Conservation (phyloP, 768 basidiomycete genomes). For the Wakefieldia striispora region DNA sequence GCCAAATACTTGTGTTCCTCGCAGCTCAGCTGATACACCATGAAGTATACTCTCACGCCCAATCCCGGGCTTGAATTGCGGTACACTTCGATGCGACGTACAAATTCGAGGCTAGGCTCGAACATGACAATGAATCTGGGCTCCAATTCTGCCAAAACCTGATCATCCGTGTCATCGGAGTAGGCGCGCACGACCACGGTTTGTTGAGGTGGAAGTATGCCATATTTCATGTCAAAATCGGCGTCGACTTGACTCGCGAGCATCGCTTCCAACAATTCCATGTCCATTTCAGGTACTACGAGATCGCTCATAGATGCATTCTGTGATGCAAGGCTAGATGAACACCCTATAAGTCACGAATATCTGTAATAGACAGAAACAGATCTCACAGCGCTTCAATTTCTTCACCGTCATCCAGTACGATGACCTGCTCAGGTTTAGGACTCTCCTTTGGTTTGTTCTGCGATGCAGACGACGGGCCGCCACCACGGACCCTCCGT, state of each 20-base stretch:
- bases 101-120: conserved; percentile 91
- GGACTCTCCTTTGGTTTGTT: conserved; percentile 11
- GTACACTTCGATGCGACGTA: conserved; percentile 91
- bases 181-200: conserved; percentile 85
- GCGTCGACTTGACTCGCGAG: conserved; percentile 37
- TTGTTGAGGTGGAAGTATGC: conserved; percentile 73
- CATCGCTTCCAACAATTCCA: conserved; percentile 24
- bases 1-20: conserved; percentile 97
- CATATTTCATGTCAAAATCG: conserved; percentile 78
- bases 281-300: conserved; percentile 17
- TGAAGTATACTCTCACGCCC: conserved; percentile 87
- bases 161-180: conserved; percentile 90
- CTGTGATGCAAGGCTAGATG: conserved; percentile 20
- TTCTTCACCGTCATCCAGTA: conserved; percentile 30
- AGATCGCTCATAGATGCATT: conserved; percentile 13
- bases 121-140: conserved; percentile 95
- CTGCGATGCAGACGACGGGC: conserved; percentile 25
- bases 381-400: conserved; percentile 59
- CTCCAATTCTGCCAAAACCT: conserved; percentile 78
- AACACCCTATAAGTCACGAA: not conserved
- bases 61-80: conserved; percentile 80
- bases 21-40: conserved; percentile 89
- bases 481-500: conserved; percentile 77
- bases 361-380: not conserved
- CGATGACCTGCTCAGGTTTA: conserved; percentile 9